Percentiles rank a stretch among this genome's conserved stretches.
These are phyloP conservation scores for Beauveria sp. DNA, from an alignment of 2,329 filamentous ascomycete genomes.

Conservation along the genomic window DNA sequence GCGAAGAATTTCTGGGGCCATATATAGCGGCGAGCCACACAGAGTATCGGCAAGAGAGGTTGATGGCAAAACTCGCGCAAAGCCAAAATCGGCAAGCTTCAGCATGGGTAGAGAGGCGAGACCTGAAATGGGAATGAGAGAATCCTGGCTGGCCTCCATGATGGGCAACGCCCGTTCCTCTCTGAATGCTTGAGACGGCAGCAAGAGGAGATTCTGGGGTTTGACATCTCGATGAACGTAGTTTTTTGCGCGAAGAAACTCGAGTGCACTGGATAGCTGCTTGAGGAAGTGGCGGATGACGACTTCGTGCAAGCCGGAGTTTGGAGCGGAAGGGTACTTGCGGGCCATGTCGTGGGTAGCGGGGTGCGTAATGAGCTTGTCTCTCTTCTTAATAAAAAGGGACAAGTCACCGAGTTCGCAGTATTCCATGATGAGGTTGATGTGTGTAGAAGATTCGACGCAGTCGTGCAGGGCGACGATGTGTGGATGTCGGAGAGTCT, in stretches of 20 bases:
- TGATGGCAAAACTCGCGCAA: constrained; percentile 82
- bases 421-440: constrained; percentile 98
- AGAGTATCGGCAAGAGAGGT: constrained; percentile 92
- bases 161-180: constrained; percentile 49
- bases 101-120: constrained; percentile 85
- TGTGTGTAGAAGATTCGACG: constrained; percentile 76
- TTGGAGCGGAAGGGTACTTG: constrained; percentile 79
- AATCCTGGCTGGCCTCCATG: constrained; percentile 69
- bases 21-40: constrained; percentile 94
- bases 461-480: constrained; percentile 96
- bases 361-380: constrained; percentile 70
- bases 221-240: constrained; percentile 97
- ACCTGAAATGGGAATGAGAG: constrained; percentile 72
- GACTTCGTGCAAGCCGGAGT: constrained; percentile 92
- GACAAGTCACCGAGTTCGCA: constrained; percentile 93
- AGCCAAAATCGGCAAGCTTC: constrained; percentile 98
- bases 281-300: constrained; percentile 92
- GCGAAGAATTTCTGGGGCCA: constrained; percentile 94
- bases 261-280: constrained; percentile 83
- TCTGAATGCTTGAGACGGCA: constrained; percentile 70
- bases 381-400: constrained; percentile 87
- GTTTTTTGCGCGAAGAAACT: constrained; percentile 75
- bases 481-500: constrained; percentile 87
- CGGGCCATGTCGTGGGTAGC: constrained; percentile 83
- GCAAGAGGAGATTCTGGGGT: constrained; percentile 87